A percentile compares a stretch with the other conserved stretches of the same genome.
Conservation (phyloP, 2,329 filamentous ascomycete species). For the Talaromyces atroroseus region DNA sequence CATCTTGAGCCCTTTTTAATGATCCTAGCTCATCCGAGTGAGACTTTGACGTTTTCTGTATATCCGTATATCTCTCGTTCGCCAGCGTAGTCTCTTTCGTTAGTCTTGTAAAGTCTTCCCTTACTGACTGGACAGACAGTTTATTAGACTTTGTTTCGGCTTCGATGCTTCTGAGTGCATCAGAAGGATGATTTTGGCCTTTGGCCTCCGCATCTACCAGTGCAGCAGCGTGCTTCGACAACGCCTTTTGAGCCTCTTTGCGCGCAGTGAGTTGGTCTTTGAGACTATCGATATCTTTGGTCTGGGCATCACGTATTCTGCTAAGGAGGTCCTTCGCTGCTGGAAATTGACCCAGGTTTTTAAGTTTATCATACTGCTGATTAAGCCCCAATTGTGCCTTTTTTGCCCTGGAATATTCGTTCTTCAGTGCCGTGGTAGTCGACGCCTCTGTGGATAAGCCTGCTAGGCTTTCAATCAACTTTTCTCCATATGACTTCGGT, state of each 20-base stretch:
- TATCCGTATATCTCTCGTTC: neutral
- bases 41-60: neutral
- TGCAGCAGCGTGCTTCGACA: conserved; percentile 2
- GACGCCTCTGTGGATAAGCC: conserved; percentile 4
- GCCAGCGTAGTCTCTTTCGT: neutral
- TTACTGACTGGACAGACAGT: neutral
- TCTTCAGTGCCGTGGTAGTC: neutral
- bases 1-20: neutral
- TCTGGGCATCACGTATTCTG: conserved; percentile 6
- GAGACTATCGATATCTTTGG: neutral
- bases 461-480: conserved; percentile 4
- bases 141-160: conserved; percentile 6
- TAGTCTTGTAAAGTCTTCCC: neutral
- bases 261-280: conserved; percentile 4
- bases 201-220: conserved; percentile 5
- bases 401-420: conserved; percentile 9
- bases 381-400: conserved; percentile 5
- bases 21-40: neutral
- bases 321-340: conserved; percentile 8
- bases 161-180: conserved; percentile 2
- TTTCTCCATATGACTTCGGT: conserved; percentile 8
- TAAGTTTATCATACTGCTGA: conserved; percentile 10
- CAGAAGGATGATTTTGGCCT: neutral
- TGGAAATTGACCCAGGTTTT: conserved; percentile 13
- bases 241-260: neutral